A percentile compares a stretch with the other conserved stretches of the same genome.
Evolutionary conservation across 805 yeast genomes (phyloP).

Genomic region (Saccharomycopsis microspora): DNA sequence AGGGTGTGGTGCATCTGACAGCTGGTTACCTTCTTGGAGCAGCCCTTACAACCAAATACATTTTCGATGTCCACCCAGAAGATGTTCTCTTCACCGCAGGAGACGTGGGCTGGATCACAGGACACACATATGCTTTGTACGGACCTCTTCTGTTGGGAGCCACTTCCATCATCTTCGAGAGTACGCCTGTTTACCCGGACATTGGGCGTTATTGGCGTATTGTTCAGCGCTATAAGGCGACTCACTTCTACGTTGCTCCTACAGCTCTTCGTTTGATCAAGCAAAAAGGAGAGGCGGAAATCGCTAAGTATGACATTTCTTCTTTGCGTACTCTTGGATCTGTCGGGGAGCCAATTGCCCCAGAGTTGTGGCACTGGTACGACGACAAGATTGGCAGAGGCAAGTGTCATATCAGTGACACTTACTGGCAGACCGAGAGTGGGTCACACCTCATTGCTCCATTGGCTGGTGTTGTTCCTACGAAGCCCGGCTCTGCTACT

Average conservation of each 20-base stretch:
- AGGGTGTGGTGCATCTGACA: conserved; percentile 93
- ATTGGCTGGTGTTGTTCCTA: conserved; percentile 86
- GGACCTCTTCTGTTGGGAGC: conserved; percentile 88
- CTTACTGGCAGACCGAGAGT: conserved; percentile 98
- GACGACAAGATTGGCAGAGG: conserved; percentile 83
- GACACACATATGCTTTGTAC: conserved; percentile 91
- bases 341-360: conserved; percentile 97
- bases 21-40: conserved; percentile 95
- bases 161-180: conserved; percentile 88
- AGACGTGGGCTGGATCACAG: conserved; percentile 99
- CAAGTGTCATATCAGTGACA: conserved; percentile 84
- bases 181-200: conserved; percentile 95
- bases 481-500: conserved; percentile 96
- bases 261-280: conserved; percentile 88
- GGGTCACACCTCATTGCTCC: conserved; percentile 95
- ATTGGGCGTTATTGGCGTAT: conserved; percentile 96
- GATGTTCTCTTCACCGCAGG: conserved; percentile 94
- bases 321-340: conserved; percentile 91
- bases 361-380: conserved; percentile 99
- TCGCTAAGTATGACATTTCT: conserved; percentile 69
- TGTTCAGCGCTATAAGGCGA: conserved; percentile 81
- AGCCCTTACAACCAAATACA: conserved; percentile 80
- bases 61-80: conserved; percentile 82
- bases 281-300: conserved; percentile 80
- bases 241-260: conserved; percentile 97